Conservation (phyloP, 225 moss, liverwort and hornwort species). For the Pseudisothecium myosuroides region DNA sequence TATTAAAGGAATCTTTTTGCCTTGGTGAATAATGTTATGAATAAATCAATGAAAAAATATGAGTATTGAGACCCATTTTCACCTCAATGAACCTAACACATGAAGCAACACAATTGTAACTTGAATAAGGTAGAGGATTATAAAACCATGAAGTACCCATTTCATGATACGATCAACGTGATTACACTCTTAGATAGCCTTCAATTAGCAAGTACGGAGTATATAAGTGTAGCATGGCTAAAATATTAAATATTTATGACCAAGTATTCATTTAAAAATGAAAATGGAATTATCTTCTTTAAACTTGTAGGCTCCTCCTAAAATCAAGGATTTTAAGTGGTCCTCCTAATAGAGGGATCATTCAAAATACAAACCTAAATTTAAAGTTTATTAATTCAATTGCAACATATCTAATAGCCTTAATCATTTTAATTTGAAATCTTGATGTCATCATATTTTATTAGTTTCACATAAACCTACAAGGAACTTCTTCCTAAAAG, state of each 20-base stretch:
- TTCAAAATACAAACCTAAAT: not conserved
- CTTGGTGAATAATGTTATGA: not conserved
- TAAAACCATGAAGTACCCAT: not conserved
- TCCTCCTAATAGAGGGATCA: not conserved
- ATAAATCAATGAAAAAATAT: not conserved
- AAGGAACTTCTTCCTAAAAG: not conserved
- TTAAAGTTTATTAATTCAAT: too few relatives aligned
- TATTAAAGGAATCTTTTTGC: not conserved
- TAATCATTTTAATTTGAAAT: not conserved
- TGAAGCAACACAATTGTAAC: not conserved
- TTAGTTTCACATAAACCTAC: not conserved
- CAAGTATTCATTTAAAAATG: not conserved
- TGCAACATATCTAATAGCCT: not conserved
- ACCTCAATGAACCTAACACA: not conserved
- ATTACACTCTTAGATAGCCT: not conserved
- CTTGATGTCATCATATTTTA: not conserved
- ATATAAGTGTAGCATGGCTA: not conserved
- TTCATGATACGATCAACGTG: not conserved
- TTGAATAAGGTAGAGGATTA: not conserved
- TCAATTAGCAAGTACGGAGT: not conserved
- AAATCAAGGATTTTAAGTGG: not conserved
- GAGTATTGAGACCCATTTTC: not conserved
- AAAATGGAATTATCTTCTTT: not conserved
- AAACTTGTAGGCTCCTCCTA: accelerated
- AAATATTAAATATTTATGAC: not conserved